A percentile compares a stretch with the other conserved stretches of the same genome.
Conservation (phyloP, 768 basidiomycete genomes). For the Rhodotorula kratochvilovae region DNA sequence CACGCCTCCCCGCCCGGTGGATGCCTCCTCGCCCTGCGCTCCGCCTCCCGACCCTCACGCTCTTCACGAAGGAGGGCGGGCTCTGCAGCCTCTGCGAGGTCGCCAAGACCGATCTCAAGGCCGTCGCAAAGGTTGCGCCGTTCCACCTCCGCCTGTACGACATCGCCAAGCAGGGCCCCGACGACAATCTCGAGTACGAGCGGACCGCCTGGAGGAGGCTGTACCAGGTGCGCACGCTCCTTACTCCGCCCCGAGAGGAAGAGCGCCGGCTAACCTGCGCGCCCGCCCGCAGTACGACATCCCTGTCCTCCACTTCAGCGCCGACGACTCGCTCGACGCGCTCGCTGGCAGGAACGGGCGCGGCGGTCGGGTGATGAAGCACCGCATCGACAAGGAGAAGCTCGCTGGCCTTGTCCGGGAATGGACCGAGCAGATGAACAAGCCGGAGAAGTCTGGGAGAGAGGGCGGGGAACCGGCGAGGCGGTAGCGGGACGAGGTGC, state of each 20-base stretch:
- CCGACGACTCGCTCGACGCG: slow-evolving; percentile 12
- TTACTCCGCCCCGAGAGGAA: too few relatives aligned
- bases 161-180: slow-evolving; percentile 4
- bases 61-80: slow-evolving; percentile 17
- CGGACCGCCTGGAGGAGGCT: slow-evolving; percentile 28
- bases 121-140: slow-evolving; percentile 9
- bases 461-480: not conserved
- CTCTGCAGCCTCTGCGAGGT: slow-evolving; percentile 33
- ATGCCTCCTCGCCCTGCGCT: not conserved
- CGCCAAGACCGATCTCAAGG: slow-evolving; percentile 28
- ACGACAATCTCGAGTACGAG: slow-evolving; percentile 14
- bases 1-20: too few relatives aligned
- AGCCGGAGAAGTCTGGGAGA: not conserved
- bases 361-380: slow-evolving; percentile 35
- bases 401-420: slow-evolving; percentile 13
- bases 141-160: slow-evolving; percentile 29
- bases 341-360: slow-evolving; percentile 15
- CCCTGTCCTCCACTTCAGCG: slow-evolving; percentile 33
- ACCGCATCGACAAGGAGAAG: slow-evolving; percentile 34
- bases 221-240: slow-evolving; percentile 20
- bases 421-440: slow-evolving; percentile 30
- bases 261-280: not conserved
- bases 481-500: not conserved
- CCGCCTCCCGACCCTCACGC: slow-evolving; percentile 22
- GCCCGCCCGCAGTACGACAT: slow-evolving; percentile 26